Base-by-base conservation (phyloP, 2,329 filamentous ascomycete genomes). In the Botrytis squamosa region DNA sequence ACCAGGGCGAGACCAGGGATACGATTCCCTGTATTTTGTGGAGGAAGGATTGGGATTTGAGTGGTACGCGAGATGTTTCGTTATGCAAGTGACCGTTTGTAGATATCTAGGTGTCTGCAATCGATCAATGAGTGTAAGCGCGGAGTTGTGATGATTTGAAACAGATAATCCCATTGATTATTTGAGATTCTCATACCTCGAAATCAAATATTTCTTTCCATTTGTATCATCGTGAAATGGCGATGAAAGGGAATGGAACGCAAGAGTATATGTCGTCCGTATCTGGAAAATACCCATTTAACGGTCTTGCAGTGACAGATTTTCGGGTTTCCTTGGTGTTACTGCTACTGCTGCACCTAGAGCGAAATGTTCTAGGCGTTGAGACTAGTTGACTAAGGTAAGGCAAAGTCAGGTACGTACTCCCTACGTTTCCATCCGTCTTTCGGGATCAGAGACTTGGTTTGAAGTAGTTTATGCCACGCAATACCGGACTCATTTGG, bases 391-490 rank as follows among this genome's bases (percentile, higher is more conserved):
- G 25, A 22, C 18, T 44, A 16, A 16, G 40, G n/a, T 65, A 33
- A 65, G n/a, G 62, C 4, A 64, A 64, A 29, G 38, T 64, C 40
- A 64, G 62, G 62, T 64, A 65, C 40, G n/a, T 57, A n/a, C 25
- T n/a, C 49, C 25, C 12, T n/a, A 42, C 38, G 16, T 46, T 46
- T 22, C 25, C 40, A 46, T 64, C 62, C 62, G 62, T 42, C 29
- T 44, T 64, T n/a, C 49, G 52, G 62, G 40, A 64, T 20, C n/a
- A 29, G 62, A 44, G 62, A 44, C 40, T 65, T 65, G 62, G 40
- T 65, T 65, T 65, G 62, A 22, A 46, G 40, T 65, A 40, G 29
- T 42, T 46, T 65, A 44, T 65, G 62, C 62, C 62, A 65, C 62
- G 62, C n/a, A 22, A 65, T 65, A 25, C 8, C n/a, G 38, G 10